Conservation (phyloP, 2,329 filamentous ascomycete genomes). For the Helicocarpus griseus region DNA sequence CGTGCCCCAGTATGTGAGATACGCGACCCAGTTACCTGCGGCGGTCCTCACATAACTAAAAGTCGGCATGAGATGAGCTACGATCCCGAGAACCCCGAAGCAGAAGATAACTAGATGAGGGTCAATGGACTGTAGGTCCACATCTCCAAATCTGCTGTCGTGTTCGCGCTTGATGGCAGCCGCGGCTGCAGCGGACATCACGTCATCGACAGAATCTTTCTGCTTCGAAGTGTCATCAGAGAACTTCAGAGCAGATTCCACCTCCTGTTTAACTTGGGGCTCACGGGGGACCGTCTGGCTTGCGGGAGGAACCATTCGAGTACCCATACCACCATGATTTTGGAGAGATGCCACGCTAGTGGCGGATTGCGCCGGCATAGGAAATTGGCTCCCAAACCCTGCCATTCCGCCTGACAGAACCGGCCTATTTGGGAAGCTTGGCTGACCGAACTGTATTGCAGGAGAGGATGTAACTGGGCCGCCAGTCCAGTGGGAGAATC, state of each 20-base stretch:
- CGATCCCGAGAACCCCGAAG: conserved; percentile 22
- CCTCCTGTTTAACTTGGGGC: too few species aligned
- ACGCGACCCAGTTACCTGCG: conserved; percentile 18
- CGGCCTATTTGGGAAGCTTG: too few species aligned
- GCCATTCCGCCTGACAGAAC: too few species aligned
- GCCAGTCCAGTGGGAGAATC: not conserved
- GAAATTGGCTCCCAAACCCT: too few species aligned
- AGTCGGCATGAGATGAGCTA: conserved; percentile 17
- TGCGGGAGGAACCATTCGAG: too few species aligned
- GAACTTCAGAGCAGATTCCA: too few species aligned
- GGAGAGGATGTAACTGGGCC: too few species aligned
- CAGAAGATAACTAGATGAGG: conserved; percentile 20
- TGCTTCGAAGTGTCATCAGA: not conserved
- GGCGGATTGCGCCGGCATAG: too few species aligned
- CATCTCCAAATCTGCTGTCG: conserved; percentile 3
- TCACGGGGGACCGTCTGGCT: too few species aligned
- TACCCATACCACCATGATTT: too few species aligned
- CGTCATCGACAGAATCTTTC: not conserved
- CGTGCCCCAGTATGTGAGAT: conserved; percentile 22
- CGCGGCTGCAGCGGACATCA: not conserved
- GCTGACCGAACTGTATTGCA: too few species aligned
- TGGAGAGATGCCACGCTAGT: too few species aligned
- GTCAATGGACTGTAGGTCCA: conserved; percentile 10
- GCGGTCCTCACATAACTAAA: conserved; percentile 17
- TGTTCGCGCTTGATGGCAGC: not conserved